Base-by-base conservation (phyloP, 2,329 filamentous ascomycete genomes). In the Conoideocrella luteorostrata region DNA sequence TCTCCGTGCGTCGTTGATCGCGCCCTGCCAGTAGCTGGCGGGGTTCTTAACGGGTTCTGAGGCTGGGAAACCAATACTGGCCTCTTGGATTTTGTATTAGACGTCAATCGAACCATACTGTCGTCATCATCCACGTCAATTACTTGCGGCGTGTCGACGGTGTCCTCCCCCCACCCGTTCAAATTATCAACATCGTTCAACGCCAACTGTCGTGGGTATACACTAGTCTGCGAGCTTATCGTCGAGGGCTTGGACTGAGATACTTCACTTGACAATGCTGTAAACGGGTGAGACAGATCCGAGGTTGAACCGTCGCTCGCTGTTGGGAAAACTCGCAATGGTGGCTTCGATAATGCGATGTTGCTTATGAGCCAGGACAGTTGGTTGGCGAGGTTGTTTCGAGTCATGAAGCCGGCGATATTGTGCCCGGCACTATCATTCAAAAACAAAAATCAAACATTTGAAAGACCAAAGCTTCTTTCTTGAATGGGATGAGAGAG, bases 311-410 rank as follows among this genome's bases (percentile, higher is more conserved):
- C 45, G 50, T 64, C 57, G 48, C 39, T 52, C 41, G 51, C 44
- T 36, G 54, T 64, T 30, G 69, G 64, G 49, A 61, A 60, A 45
- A 63, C 59, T 50, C 62, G 64, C 48, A 56, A 60, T 45, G 63
- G 64, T 46, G 67, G 66, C 56, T 62, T 64, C 52, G 61, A 61
- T 54, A 63, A 57, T 45, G 63, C 56, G 53, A 66, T 60, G 59
- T 75, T 72, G 54, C 67, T 66, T 54, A 78, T 57, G 56, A 80
- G 66, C 77, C 77, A 80, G 53, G 72, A 66, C 53, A 80, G 64
- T 59, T 80, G 74, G 56, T 75, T 70, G 53, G 63, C 60, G 47
- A 80, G 69, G 57, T 80, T 80, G 64, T 80, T 78, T 59, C 72
- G 74, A 67, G 77, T 80, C 77, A 80, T 80, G 67, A 72, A 74